Base-by-base conservation (phyloP, 305 asterid species). In the Rubia peregrina region DNA sequence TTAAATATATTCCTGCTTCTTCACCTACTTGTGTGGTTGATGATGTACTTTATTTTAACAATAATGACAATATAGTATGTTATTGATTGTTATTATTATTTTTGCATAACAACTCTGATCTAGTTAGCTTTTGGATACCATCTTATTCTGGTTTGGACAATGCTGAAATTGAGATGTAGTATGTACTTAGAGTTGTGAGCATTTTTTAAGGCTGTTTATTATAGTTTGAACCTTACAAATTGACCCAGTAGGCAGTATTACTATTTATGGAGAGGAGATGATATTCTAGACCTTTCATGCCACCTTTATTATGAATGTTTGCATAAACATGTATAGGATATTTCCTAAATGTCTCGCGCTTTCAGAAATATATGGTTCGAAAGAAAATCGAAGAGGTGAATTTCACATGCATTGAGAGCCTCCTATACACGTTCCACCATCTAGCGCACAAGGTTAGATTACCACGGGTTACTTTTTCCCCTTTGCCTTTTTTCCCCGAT, bases 351-450 rank as follows among this genome's bases (percentile, higher is more conserved):
- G 62, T 43, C 36, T 65, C 74, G 76, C 17, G 72, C 74, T 78
- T 55, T 49, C 94, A 93, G 98, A 93, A 89, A 80, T 85, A 84
- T 78, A 88, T 87, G 96, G 92, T 89, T 75, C 79, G 91, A 67
- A 86, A 94, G 82, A 93, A 89, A 87, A 75, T 89, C 14, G 97
- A 93, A 81, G 98, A 93, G 76, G 87, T 91, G 67, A 88, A 85
- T 79, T 93, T 86, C 80, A 79, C 90, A 53, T 80, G 76, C 75
- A 78, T 93, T 6, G 97, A 91, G 82, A 85, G 93, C 84, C 80
- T 93, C 88, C 65, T 93, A 77, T 94, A 84, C 61, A 77, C 89
- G 65, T 89, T 94, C 81, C 96, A 91, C 85, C 96, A 91, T 79
- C 81, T 94, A 77, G 91, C 96, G 66, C 82, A 84, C 81, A 94